Percentiles rank a stretch among this genome's conserved stretches.
These are phyloP conservation scores for Raffaelea ambrosiae DNA, from an alignment of 2,329 filamentous ascomycete species.

Conservation along the genomic window DNA sequence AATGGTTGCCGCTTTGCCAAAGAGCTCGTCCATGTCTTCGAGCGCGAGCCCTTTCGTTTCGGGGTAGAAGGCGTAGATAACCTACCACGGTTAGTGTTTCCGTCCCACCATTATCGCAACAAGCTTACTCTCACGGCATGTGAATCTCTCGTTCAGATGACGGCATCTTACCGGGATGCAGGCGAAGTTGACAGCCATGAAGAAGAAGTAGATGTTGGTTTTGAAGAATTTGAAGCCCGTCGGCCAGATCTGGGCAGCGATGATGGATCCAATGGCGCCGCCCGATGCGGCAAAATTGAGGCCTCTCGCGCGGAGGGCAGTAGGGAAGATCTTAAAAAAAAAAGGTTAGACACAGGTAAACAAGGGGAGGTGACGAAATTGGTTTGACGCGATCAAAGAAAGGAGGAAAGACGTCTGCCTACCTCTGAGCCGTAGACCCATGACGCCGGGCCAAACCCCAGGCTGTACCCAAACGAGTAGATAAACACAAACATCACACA, in stretches of 20 bases:
- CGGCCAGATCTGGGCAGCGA: conserved; percentile 47
- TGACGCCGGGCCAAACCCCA: conserved; percentile 47
- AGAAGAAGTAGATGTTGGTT: conserved; percentile 47
- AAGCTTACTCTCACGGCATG: no score
- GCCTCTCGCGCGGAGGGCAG: conserved; percentile 45
- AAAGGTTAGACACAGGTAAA: no score
- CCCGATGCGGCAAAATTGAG: conserved; percentile 47
- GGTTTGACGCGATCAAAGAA: neutral
- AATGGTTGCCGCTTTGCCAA: conserved; percentile 16
- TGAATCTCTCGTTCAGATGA: no score
- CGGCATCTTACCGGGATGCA: conserved; percentile 35
- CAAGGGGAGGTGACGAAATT: neutral
- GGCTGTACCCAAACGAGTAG: conserved; percentile 48
- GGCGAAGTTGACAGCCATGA: conserved; percentile 42
- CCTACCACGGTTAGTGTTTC: conserved; percentile 16
- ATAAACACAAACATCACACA: conserved; percentile 50
- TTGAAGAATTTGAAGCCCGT: conserved; percentile 41
- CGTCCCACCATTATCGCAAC: no score
- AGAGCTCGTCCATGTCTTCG: conserved; percentile 37
- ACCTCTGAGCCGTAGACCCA: conserved; percentile 55
- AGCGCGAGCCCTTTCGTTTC: conserved; percentile 33
- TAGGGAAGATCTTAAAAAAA: conserved; percentile 47
- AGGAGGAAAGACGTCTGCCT: conserved; percentile 7
- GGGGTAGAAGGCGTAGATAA: conserved; percentile 33
- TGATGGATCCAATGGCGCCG: conserved; percentile 45